Evolutionary conservation across 108 stramenopile genomes (phyloP).

Genomic region (Discostella stelligeroides): DNA sequence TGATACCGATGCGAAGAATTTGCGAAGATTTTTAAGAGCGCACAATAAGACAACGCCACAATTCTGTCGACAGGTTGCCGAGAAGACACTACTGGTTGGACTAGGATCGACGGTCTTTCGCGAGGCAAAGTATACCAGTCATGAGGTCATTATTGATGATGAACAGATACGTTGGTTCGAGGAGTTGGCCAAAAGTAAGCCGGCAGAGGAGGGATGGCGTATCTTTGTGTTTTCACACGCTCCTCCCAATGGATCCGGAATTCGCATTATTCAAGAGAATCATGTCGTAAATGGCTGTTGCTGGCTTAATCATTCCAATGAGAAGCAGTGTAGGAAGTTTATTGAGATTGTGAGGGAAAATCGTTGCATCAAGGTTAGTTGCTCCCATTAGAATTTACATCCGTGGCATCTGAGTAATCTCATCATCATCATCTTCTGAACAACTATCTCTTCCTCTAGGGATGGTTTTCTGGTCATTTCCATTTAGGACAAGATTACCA

Average conservation of each 20-base stretch:
- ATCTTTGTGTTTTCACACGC: conserved; percentile 96
- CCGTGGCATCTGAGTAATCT: too few species aligned
- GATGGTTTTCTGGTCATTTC: conserved; percentile 95
- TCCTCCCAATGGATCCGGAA: conserved; percentile 87
- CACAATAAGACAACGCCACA: conserved; percentile 80
- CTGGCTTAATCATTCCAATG: conserved; percentile 81
- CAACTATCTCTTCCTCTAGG: conserved; percentile 4
- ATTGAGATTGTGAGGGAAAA: conserved; percentile 80
- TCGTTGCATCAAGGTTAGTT: conserved; percentile 72
- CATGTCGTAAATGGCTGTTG: conserved; percentile 89
- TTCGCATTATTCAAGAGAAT: conserved; percentile 88
- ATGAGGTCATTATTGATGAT: conserved; percentile 91
- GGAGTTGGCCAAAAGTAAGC: conserved; percentile 61
- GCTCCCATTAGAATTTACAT: too few species aligned
- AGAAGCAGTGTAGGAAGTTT: conserved; percentile 64
- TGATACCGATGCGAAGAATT: conserved; percentile 83
- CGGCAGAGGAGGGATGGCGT: conserved; percentile 88
- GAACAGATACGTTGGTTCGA: conserved; percentile 93
- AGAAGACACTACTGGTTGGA: conserved; percentile 91
- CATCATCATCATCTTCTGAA: too few species aligned
- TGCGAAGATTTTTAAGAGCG: conserved; percentile 62
- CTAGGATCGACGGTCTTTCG: conserved; percentile 84
- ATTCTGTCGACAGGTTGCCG: conserved; percentile 80
- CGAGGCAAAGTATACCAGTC: conserved; percentile 83
- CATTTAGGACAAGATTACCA: conserved; percentile 86